phyloP scores from a whole-genome alignment of 177 flowering plant species.

The Tripterygium wilfordii region DNA sequence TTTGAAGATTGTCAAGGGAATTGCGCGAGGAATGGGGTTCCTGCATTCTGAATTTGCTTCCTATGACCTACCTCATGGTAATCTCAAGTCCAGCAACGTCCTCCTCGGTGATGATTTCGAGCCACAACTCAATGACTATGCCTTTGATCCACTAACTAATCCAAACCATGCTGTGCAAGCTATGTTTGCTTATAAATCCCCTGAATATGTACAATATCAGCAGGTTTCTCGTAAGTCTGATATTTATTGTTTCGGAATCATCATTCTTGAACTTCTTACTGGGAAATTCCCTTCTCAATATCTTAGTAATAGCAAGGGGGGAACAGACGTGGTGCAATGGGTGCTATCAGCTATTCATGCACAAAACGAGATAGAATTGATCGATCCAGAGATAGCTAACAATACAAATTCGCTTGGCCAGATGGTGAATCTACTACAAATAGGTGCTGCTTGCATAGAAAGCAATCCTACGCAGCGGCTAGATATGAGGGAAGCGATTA shows the following conservation, averaged over 20 bases:
- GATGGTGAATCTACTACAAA: constrained; percentile 35
- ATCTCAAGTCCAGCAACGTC: constrained; percentile 74
- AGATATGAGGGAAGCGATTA: constrained; percentile 42
- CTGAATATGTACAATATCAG: constrained; percentile 34
- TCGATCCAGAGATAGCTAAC: constrained; percentile 49
- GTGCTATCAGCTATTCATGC: constrained; percentile 31
- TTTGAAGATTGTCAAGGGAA: constrained; percentile 50
- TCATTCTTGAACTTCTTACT: constrained; percentile 59
- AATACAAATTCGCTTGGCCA: constrained; percentile 13
- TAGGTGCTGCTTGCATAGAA: constrained; percentile 48
- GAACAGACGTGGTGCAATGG: constrained; percentile 65
- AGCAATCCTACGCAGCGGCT: constrained; percentile 28
- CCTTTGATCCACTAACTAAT: constrained; percentile 38
- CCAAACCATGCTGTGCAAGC: constrained; percentile 28
- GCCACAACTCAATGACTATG: constrained; percentile 52
- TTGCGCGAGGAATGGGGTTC: constrained; percentile 47
- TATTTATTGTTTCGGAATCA: constrained; percentile 56
- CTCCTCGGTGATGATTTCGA: constrained; percentile 37
- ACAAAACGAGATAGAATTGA: constrained; percentile 32
- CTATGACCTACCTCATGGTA: constrained; percentile 58
- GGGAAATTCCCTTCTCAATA: constrained; percentile 69
- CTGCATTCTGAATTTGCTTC: constrained; percentile 38
- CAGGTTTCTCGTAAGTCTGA: constrained; percentile 44
- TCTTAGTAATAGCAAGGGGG: constrained; percentile 52
- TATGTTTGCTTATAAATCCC: constrained; percentile 50